Percentiles rank a stretch among this genome's conserved stretches.
Conservation (phyloP, 495 filamentous ascomycete genomes). For the Hyaloscypha hepaticicola region DNA sequence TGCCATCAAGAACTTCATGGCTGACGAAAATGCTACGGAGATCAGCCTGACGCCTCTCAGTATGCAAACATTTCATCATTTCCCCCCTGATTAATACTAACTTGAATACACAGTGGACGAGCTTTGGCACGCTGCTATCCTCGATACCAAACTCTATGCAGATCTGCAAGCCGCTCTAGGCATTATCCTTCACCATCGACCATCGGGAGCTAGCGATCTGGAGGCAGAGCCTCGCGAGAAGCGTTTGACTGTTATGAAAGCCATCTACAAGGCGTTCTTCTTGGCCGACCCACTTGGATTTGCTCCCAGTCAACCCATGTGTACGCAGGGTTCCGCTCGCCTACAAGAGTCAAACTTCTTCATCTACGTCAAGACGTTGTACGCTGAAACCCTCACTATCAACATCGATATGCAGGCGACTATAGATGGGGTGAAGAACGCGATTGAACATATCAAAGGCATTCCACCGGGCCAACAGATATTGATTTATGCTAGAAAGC, state of each 20-base stretch:
- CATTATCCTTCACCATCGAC: constrained; percentile 9
- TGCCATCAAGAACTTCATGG: neutral
- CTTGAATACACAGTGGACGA: neutral
- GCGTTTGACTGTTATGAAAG: neutral
- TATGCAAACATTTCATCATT: neutral
- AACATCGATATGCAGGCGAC: no score
- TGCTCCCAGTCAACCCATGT: neutral
- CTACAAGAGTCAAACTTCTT: no score
- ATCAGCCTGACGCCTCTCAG: constrained; percentile 5
- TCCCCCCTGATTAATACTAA: neutral
- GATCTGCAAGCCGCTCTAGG: constrained; percentile 3
- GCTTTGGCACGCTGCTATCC: constrained; percentile 13
- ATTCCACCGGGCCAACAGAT: no score
- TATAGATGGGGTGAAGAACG: no score
- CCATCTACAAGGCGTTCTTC: neutral
- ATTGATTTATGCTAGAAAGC: no score
- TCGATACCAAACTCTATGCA: constrained; percentile 13
- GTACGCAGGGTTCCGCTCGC: no score
- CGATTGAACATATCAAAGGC: no score
- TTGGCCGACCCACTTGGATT: neutral
- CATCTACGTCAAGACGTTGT: no score
- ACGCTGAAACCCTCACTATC: no score
- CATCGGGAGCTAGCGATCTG: constrained; percentile 1
- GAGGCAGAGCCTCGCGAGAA: neutral
- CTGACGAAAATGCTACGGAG: constrained; percentile 1